Evolutionary conservation across 2,329 filamentous ascomycete genomes (phyloP).

Genomic region (Periconia sp.): DNA sequence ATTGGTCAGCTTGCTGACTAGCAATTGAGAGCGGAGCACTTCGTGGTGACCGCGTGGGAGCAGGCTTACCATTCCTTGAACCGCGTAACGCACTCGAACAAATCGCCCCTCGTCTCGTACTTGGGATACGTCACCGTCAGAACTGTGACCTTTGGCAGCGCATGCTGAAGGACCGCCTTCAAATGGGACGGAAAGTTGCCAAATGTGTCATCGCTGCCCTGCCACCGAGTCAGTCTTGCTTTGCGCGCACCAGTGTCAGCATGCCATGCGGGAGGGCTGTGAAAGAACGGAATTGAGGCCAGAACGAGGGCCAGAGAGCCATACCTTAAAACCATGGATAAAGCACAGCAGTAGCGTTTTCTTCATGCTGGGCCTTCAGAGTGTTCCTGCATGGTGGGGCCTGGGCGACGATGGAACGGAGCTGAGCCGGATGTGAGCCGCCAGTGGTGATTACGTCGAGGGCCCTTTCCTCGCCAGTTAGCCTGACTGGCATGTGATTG

Average conservation of each 20-base stretch:
- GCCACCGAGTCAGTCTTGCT: slow-evolving; percentile 20
- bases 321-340: slow-evolving; percentile 85
- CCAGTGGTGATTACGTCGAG: slow-evolving; percentile 19
- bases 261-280: neutral
- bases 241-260: slow-evolving; percentile 1
- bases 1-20: neutral
- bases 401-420: slow-evolving; percentile 2
- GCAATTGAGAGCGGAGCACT: too few relatives aligned
- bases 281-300: neutral
- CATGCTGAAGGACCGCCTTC: slow-evolving; percentile 65
- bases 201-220: slow-evolving; percentile 82
- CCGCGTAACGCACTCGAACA: slow-evolving; percentile 71
- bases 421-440: slow-evolving; percentile 3
- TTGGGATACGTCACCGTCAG: slow-evolving; percentile 75
- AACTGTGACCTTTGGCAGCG: slow-evolving; percentile 73
- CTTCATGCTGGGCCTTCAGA: slow-evolving; percentile 62
- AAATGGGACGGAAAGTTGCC: slow-evolving; percentile 77
- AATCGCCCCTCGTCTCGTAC: slow-evolving; percentile 81
- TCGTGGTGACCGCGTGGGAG: too few relatives aligned
- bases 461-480: slow-evolving; percentile 24
- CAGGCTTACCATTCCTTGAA: slow-evolving; percentile 74
- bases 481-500: slow-evolving; percentile 12
- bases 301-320: slow-evolving; percentile 2
- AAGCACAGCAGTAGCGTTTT: slow-evolving; percentile 83
- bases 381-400: slow-evolving; percentile 41